Percentiles rank a stretch among this genome's conserved stretches.
Conservation (phyloP, 2,329 filamentous ascomycete species). For the Aureobasidium pullulans region DNA sequence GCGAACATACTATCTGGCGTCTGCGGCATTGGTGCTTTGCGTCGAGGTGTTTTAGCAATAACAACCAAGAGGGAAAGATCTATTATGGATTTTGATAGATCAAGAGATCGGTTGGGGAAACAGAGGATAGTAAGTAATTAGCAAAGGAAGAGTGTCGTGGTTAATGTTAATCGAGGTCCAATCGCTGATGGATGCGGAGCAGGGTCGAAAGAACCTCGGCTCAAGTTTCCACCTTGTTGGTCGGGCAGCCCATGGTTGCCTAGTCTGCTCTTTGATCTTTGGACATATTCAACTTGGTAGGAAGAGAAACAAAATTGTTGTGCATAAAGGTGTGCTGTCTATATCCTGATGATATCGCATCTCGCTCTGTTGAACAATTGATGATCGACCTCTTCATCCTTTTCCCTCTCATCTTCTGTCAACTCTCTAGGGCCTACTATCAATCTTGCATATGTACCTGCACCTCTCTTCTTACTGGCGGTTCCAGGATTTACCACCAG, state of each 20-base stretch:
- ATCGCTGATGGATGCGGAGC: neutral
- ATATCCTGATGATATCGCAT: constrained; percentile 81
- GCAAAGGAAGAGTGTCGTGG: neutral
- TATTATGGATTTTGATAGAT: neutral
- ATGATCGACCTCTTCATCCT: constrained; percentile 57
- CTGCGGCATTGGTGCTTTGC: neutral
- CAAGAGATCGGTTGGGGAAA: too few species aligned
- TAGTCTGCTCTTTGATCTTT: too few species aligned
- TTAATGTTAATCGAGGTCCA: neutral
- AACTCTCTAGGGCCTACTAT: constrained; percentile 60
- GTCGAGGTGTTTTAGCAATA: too few species aligned
- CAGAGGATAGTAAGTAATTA: too few species aligned
- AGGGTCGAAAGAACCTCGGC: neutral
- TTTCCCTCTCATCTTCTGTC: constrained; percentile 50
- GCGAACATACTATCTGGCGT: neutral
- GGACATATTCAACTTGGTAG: too few species aligned
- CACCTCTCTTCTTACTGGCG: constrained; percentile 72
- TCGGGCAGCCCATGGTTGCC: too few species aligned
- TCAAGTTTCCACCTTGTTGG: neutral
- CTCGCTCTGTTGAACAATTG: constrained; percentile 73
- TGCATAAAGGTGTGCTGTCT: constrained; percentile 1
- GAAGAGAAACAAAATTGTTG: too few species aligned
- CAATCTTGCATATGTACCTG: constrained; percentile 81
- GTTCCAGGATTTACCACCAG: constrained; percentile 85
- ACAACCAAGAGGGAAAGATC: neutral